Conservation (phyloP, 2,329 filamentous ascomycete species). For the Neofusicoccum parvum region DNA sequence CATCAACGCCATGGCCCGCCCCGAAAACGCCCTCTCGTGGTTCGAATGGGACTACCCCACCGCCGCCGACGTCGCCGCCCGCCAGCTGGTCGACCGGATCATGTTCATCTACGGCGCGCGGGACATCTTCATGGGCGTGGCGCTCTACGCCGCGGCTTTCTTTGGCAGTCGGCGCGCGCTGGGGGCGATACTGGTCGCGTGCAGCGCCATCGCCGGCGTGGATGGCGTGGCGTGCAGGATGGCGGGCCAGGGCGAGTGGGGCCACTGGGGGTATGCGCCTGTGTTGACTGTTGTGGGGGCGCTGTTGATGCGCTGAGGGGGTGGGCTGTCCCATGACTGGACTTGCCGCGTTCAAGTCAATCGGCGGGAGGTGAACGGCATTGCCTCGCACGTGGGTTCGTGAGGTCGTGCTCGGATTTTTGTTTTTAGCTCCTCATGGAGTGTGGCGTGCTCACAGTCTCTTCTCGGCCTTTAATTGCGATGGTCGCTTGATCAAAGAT, state of each 20-base stretch:
- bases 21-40: conserved; percentile 34
- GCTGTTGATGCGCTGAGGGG: conserved; percentile 24
- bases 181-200: conserved; percentile 48
- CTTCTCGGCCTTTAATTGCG: too few relatives aligned
- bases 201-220: conserved; percentile 45
- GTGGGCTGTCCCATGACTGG: too few relatives aligned
- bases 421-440: too few relatives aligned
- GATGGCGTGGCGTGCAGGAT: conserved; percentile 50
- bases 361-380: too few relatives aligned
- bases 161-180: conserved; percentile 44
- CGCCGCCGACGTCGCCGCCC: conserved; percentile 36
- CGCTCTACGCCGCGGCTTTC: conserved; percentile 41
- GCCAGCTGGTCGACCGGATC: conserved; percentile 46
- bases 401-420: too few relatives aligned
- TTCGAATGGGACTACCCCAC: conserved; percentile 36
- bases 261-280: conserved; percentile 53
- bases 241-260: conserved; percentile 48
- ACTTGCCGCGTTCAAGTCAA: too few relatives aligned
- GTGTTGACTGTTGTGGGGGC: conserved; percentile 34
- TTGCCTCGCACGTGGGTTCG: too few relatives aligned
- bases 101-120: conserved; percentile 52
- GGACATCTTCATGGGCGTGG: conserved; percentile 53
- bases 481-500: too few relatives aligned
- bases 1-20: too few relatives aligned
- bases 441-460: too few relatives aligned